Conservation (phyloP, 148 eudicot species). For the Cornus florida region DNA sequence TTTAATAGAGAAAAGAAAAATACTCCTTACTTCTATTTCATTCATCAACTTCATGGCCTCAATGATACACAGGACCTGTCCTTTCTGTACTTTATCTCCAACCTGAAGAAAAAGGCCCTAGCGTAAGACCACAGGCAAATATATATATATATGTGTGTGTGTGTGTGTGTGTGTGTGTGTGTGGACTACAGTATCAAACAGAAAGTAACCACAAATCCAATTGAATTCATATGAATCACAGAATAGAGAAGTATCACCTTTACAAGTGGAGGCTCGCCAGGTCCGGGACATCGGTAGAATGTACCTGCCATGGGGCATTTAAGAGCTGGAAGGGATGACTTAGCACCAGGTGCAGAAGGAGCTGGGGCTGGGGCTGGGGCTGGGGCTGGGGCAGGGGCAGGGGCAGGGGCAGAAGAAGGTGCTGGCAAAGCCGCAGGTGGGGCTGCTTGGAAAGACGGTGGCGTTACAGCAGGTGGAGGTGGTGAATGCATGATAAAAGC, state of each 20-base stretch:
- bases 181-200: not conserved
- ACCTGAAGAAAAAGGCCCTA: conserved; percentile 34
- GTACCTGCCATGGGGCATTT: conserved; percentile 87
- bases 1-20: not conserved
- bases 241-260: conserved; percentile 43
- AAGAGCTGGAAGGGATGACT: conserved; percentile 65
- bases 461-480: conserved; percentile 14
- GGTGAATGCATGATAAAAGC: conserved; percentile 46
- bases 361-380: conserved; percentile 38
- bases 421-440: conserved; percentile 36
- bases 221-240: not conserved
- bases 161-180: no score
- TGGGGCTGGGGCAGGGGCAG: conserved; percentile 36
- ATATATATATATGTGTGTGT: not conserved
- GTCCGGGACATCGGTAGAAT: conserved; percentile 73
- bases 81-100: conserved; percentile 79
- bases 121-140: not conserved
- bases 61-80: conserved; percentile 76
- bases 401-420: conserved; percentile 22
- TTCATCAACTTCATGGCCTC: conserved; percentile 96
- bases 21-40: conserved; percentile 65
- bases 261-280: conserved; percentile 77
- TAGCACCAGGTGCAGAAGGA: conserved; percentile 41
- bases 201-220: not conserved
- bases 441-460: conserved; percentile 21